Evolutionary conservation across 192 early-diverging fungal species (phyloP), one percentile per base, ranked within the genome.

Genomic region (Piromyces finnis): DNA sequence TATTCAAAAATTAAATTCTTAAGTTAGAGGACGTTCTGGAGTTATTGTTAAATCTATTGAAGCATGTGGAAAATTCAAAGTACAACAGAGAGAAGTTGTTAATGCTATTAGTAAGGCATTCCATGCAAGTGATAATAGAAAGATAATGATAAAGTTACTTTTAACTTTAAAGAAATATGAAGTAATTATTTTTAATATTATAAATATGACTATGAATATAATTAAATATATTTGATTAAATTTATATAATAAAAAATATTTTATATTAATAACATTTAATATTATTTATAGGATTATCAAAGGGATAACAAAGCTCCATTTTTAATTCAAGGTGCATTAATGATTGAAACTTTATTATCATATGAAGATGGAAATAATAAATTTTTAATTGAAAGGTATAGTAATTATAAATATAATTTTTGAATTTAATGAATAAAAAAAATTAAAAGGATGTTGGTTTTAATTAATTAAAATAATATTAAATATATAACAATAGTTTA

Each of bases 21-120:
- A 79, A 78, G 79, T 80, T 77, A 85, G 82, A 80, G 88, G 87
- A 36, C 91, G 93, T 12, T 84, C 89, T 17, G 94, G 94, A 29
- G 89, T 96, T 3, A 89, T 95, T 80, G 88, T 93, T 51, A 90
- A 88, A 79, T 82, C 94, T 16, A 83, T 91, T 0, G 91, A 93
- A 81, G 89, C 92, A 5, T 91, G 89, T 78, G 86, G 87, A 29
- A 90, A 86, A 26, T 84, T 91, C 22, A 81, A 88, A 36, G 83
- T 78, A 28, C 51, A 28, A 77, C 28, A 30, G 36, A 30, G 22
- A 28, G 77, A 81, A 77, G 29, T 78, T 41, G 68, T 29, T 77
- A 12, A 68, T 68, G 51, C 51, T 27, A 5, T 68, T 1, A 68
- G 22, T 68, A 68, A 68, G 22, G 51, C 51, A 7, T 68, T 68